These are phyloP conservation scores for Sistotremastrum suecicum DNA, from an alignment of 768 basidiomycete genomes.

Conservation along the genomic window DNA sequence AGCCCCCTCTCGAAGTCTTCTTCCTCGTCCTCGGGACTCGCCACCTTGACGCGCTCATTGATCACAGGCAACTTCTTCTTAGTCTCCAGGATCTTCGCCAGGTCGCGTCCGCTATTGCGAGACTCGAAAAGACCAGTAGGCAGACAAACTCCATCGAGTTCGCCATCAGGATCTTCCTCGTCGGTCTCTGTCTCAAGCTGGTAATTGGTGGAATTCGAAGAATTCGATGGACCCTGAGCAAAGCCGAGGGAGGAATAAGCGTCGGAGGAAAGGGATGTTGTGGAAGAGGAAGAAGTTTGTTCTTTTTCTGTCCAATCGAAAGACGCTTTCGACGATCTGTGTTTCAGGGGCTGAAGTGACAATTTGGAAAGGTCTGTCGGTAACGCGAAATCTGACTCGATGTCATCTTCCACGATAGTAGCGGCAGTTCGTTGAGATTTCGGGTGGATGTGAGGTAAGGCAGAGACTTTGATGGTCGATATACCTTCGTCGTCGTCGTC, in stretches of 20 bases:
- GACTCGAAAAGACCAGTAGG: constrained; percentile 67
- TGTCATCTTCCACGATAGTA: constrained; percentile 55
- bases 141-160: constrained; percentile 70
- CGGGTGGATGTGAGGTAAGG: constrained; percentile 25
- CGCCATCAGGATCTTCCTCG: constrained; percentile 39
- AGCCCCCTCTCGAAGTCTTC: constrained; percentile 82
- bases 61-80: constrained; percentile 44
- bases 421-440: constrained; percentile 18
- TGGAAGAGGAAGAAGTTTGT: constrained; percentile 59
- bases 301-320: constrained; percentile 81
- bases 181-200: constrained; percentile 61
- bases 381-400: constrained; percentile 71
- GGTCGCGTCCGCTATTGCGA: constrained; percentile 37
- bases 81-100: constrained; percentile 35
- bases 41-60: constrained; percentile 36
- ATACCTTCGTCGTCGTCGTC: constrained; percentile 72
- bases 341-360: constrained; percentile 67
- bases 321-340: constrained; percentile 70
- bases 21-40: constrained; percentile 46
- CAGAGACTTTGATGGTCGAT: constrained; percentile 68
- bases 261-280: constrained; percentile 50
- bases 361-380: constrained; percentile 71
- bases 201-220: constrained; percentile 58
- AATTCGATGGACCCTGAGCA: constrained; percentile 46
- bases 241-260: constrained; percentile 71